Evolutionary conservation across 805 yeast species (phyloP).

Genomic region (Ogataea pignaliae): DNA sequence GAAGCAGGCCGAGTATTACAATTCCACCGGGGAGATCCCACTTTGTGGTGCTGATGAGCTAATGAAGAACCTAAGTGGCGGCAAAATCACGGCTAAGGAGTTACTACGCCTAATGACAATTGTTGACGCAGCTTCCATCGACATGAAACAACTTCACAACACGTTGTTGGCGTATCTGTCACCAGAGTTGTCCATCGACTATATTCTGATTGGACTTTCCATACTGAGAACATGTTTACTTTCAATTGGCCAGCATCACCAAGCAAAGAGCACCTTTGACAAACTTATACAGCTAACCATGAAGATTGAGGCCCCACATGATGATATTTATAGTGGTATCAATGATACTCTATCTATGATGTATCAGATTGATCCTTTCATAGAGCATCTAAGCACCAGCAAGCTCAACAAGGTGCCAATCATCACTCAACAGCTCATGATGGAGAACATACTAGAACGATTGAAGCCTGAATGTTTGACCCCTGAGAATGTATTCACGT

Average conservation of each 20-base stretch:
- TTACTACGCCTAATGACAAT: constrained; percentile 11
- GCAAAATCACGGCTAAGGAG: constrained; percentile 10
- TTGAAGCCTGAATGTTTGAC: constrained; percentile 10
- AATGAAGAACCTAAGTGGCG: constrained; percentile 11
- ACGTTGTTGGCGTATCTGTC: constrained; percentile 9
- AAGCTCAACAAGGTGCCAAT: constrained; percentile 17
- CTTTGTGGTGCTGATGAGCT: background rate
- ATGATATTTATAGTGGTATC: constrained; percentile 20
- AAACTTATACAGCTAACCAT: constrained; percentile 14
- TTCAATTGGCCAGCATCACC: constrained; percentile 1
- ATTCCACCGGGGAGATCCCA: no score
- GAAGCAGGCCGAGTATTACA: background rate
- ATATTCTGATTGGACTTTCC: constrained; percentile 10
- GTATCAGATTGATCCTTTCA: constrained; percentile 36
- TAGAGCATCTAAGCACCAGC: constrained; percentile 20
- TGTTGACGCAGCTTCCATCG: constrained; percentile 4
- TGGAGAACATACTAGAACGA: constrained; percentile 9
- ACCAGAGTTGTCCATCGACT: constrained; percentile 3
- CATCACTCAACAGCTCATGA: constrained; percentile 12
- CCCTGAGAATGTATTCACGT: constrained; percentile 21
- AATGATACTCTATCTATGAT: constrained; percentile 37
- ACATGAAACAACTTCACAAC: constrained; percentile 7
- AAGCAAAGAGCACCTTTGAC: constrained; percentile 7
- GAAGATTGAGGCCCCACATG: constrained; percentile 3
- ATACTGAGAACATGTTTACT: constrained; percentile 15